A percentile compares a stretch with the other conserved stretches of the same genome.
phyloP scores from a whole-genome alignment of 2,329 filamentous ascomycete genomes.

The Teratosphaeria epicoccoides region DNA sequence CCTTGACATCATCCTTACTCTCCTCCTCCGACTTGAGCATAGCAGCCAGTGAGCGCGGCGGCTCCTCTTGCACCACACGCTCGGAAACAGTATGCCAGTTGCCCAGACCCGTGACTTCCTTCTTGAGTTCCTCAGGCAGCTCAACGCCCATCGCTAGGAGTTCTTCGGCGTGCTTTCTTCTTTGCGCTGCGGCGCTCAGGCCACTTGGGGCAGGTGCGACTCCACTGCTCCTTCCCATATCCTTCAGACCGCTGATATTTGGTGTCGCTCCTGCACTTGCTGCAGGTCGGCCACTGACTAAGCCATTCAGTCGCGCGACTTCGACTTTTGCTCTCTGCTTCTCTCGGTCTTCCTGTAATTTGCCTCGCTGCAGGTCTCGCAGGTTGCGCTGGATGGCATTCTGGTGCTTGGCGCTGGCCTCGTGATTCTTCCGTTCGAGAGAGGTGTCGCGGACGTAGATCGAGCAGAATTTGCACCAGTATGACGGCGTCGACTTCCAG shows the following conservation, averaged over 20 bases:
- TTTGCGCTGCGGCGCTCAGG: constrained; percentile 50
- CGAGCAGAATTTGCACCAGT: constrained; percentile 97
- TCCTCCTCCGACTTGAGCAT: constrained; percentile 36
- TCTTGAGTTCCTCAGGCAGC: constrained; percentile 66
- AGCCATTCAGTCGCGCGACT: constrained; percentile 71
- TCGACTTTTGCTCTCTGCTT: constrained; percentile 75
- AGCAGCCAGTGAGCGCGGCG: constrained; percentile 31
- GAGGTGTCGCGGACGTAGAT: constrained; percentile 85
- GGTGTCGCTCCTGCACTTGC: constrained; percentile 11
- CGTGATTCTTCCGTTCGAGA: constrained; percentile 57
- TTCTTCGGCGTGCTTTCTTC: constrained; percentile 77
- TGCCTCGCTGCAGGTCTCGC: constrained; percentile 73
- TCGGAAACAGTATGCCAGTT: constrained; percentile 69
- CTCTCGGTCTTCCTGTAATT: constrained; percentile 71
- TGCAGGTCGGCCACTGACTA: constrained; percentile 49
- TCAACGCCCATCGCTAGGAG: constrained; percentile 77
- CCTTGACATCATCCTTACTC: constrained; percentile 34
- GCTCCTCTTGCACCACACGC: constrained; percentile 21
- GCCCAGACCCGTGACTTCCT: constrained; percentile 76
- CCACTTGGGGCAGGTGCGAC: constrained; percentile 20
- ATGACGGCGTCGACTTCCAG: constrained; percentile 95
- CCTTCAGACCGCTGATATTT: constrained; percentile 14
- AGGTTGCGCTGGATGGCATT: constrained; percentile 80
- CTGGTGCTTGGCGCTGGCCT: constrained; percentile 26
- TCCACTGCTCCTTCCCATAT: constrained; percentile 3